Base-by-base conservation (phyloP, 129 eudicot species). In the Oenanthe sinensis region DNA sequence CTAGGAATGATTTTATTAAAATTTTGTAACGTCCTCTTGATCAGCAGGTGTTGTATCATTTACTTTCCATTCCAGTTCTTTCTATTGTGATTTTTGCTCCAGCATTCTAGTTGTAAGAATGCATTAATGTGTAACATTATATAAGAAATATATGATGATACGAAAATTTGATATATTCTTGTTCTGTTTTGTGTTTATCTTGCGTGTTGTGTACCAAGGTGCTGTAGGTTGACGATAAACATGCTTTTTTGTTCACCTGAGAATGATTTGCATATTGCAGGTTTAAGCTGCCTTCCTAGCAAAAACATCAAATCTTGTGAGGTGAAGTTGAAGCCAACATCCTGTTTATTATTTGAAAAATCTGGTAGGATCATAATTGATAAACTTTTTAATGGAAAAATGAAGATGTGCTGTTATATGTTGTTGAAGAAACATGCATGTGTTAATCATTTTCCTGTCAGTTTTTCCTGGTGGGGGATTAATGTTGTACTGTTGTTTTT, bases 31-130 rank as follows among this genome's bases (percentile, higher is more conserved):
- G 49, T 42, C 48, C 46, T 71, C 30, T 71, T 44, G 76, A 54
- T 72, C 16, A 67, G 72, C 22, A 60, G 68, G 40, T 67, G 72
- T 67, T 67, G 72, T 67, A 67, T 26, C 30, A 65, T 65, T 65
- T 28, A 67, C 68, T n/a, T 46, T 2, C 24, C 13, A 19, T 43
- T 20, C 37, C 11, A n/a, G 72, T 33, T 30, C 72, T 74, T 74
- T n/a, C 6, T 3, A 46, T 39, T 45, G 8, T 46, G 12, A 3
- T 46, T 74, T 45, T 45, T 74, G 60, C 58, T 46, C 55, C 10
- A 26, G 26, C 76, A n/a, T 72, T 44, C 28, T n/a, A 52, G 76
- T 72, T 44, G 76, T 72, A 72, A 15, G 47, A 72, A 44, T 4
- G n/a, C 0, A 72, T 42, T 72, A 11, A 4, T 12, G 36, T 43